Base-by-base conservation (phyloP, 2,329 filamentous ascomycete species). In the Neofusicoccum cordaticola region DNA sequence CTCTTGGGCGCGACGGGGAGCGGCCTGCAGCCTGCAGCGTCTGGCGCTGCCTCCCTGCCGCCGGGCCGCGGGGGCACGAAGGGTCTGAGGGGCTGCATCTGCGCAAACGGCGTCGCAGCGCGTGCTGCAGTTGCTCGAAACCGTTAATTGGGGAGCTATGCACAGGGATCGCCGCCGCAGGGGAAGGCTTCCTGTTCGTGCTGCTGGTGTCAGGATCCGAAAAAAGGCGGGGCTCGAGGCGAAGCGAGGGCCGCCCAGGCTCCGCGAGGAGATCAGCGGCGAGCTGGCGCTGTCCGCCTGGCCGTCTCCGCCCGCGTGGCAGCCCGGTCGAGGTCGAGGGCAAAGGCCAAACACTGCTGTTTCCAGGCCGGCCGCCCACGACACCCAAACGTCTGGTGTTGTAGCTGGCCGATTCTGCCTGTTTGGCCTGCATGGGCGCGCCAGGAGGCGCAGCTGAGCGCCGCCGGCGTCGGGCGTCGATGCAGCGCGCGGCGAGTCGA, bases 161-260 rank as follows among this genome's bases (percentile, higher is more conserved):
- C 31, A 39, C 56, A 60, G 56, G 56, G 50, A 53, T 39, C 34
- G 15, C 41, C 13, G 37, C 37, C 11, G 37, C 37, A 39, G 48
- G 6, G 52, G 52, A 27, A 44, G 52, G 22, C 15, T 11, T 27
- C 34, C 37, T 44, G 52, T 19, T 39, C 51, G 51, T 35, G 51
- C 35, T 44, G 52, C 53, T 58, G 42, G 56, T 60, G 56, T 60
- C 56, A 60, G 56, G 56, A 60, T 60, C 56, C 56, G 56, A 60
- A 37, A 35, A 60, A 60, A 47, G 56, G 56, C 56, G 56, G 56
- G 56, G 56, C 56, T 15, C 27, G 56, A 60, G 42, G 42, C 56
- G 56, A 60, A 60, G 56, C 56, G 56, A 60, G 52, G 52, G 31
- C 17, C 52, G 52, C 35, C 52, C 52, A 56, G 34, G 50, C 50